phyloP scores from a whole-genome alignment of 1,284 basidiomycete genomes.

The Leccinum pachyderme region DNA sequence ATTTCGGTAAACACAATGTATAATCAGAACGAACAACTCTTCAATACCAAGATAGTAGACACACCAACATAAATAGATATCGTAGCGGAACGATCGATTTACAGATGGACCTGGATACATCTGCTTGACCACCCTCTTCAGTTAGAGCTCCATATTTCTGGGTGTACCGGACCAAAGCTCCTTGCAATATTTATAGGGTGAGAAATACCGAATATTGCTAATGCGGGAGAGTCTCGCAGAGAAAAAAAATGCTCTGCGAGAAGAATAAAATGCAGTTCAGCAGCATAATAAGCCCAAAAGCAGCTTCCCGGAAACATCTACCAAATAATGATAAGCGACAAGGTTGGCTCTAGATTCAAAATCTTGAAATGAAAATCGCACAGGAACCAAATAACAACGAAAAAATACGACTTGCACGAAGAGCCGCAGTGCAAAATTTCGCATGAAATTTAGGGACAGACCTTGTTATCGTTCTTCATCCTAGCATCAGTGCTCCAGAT shows the following conservation, averaged over 20 bases:
- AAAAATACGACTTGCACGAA: background rate
- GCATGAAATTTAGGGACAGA: background rate
- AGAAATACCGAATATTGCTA: conserved; percentile 13
- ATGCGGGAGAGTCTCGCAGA: background rate
- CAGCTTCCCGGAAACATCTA: background rate
- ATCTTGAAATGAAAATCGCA: conserved; percentile 2
- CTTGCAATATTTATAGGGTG: conserved; percentile 1
- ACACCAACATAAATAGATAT: conserved; percentile 4
- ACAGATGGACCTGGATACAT: background rate
- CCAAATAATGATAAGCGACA: background rate
- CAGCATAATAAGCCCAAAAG: background rate
- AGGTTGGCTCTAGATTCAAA: background rate
- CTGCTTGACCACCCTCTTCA: background rate
- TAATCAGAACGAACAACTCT: background rate
- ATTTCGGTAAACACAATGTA: background rate
- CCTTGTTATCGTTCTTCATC: background rate
- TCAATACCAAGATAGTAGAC: background rate
- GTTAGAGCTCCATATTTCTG: background rate
- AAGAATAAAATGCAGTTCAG: background rate
- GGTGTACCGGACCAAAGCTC: background rate
- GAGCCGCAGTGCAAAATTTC: background rate
- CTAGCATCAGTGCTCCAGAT: background rate
- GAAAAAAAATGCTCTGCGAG: background rate
- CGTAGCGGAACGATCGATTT: background rate
- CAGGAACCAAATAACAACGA: background rate